Evolutionary conservation across 2,329 filamentous ascomycete species (phyloP), one percentile per base, ranked within the genome.

Genomic region (Trichoderma pleuroti): DNA sequence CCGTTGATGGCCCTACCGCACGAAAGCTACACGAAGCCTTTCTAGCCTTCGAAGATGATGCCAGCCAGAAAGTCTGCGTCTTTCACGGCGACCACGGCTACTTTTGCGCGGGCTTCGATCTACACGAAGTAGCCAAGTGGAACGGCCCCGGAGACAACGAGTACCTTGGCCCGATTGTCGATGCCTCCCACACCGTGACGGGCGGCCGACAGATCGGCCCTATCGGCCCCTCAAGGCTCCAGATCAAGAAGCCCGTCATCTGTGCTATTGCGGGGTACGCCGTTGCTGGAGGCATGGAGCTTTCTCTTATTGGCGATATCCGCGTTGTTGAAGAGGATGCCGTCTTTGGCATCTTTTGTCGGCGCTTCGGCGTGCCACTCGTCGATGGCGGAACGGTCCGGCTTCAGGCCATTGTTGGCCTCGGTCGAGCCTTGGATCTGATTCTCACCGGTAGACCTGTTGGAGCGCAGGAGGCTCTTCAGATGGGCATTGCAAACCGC

Each of bases 91-190:
- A 79, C 7, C 63, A 75, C 18, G 80, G 82, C 21, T 85, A 80
- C 1, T 88, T 88, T 73, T 87, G 85, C 75, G 84, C 86, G 0
- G 86, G 86, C 6, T 84, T 82, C 70, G 86, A 88, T 73, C 80
- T 88, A 1, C 81, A 85, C 70, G 80, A 83, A 34, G 76, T 85
- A n/a, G 79, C 81, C 18, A 75, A 72, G 57, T 71, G 59, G 68
- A 57, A 32, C 24, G 60, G 61, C 14, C 71, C 59, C 11, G 57
- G 56, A 59, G 62, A 46, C 10, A 56, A 64, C 39, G 64, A 57
- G 69, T 54, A 73, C 73, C 42, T 67, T 21, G 30, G 75, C 74
- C 5, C 61, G 12, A 68, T 68, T 24, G 54, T 68, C 26, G 54
- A 68, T 3, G n/a, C 34, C 24, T 56, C 36, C 18, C 64, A 68